Base-by-base conservation (phyloP, 225 moss, liverwort and hornwort genomes). In the Marchantia polymorpha region DNA sequence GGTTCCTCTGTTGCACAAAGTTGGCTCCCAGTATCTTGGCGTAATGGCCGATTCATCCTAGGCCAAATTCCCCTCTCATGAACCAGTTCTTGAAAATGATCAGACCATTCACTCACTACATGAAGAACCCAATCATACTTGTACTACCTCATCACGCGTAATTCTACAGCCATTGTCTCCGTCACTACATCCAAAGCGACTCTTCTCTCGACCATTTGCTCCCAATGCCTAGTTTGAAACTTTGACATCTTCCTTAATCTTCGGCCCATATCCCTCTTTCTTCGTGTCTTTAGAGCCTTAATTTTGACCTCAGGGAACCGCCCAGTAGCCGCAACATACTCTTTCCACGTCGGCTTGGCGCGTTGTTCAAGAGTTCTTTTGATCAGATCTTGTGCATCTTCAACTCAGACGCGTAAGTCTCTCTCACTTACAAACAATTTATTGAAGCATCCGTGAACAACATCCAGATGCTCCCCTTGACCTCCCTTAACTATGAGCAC, bases 101-200 rank as follows among this genome's bases (percentile, higher is more conserved):
- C 89, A 82, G 82, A 87, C 99, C 99, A 99, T 80, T 94, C 93
- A 84, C 92, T 92, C 84, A 95, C 95, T 29, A 95, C 95, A 85
- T 99, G 93, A 69, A 99, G 92, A 79, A 99, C 91, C 99, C 99
- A 95, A 74, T 93, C 95, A 83, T 99, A 99, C 83, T 95, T 95
- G 83, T 99, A 92, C 83, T 95, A 95, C 23, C 95, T 89, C 80
- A 99, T 86, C 12, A 91, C 91, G 73, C 99, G 93, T 77, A 99
- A 81, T 84, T 92, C 93, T 66, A 86, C 89, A 72, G 89, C 90
- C 86, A 90, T 90, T 27, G 93, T 89, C 78, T 93, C 99, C 77
- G 95, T 85, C 79, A 95, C 93, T 78, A 92, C 90, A 90, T 85
- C 90, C 83, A 91, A 87, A 82, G 89, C 84, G 69, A 85, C 84